Percentiles rank a stretch among this genome's conserved stretches.
Evolutionary conservation across 352 stramenopile species (phyloP).

Genomic region (Ophiocytium majus): DNA sequence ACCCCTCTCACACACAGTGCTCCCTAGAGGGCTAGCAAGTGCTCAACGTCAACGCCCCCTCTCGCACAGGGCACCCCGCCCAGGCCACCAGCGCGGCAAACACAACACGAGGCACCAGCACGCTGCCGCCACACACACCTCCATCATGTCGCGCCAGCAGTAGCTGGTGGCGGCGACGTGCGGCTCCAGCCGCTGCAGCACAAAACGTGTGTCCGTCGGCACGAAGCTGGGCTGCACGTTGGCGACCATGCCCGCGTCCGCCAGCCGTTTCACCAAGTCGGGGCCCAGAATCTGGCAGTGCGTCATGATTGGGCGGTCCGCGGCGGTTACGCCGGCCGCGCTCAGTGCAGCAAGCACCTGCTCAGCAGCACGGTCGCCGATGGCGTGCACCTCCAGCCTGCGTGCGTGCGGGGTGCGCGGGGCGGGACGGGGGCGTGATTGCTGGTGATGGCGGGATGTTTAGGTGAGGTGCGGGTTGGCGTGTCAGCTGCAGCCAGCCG

Average conservation of each 20-base stretch:
- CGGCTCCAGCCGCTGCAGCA: conserved; percentile 69
- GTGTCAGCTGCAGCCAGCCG: too few relatives aligned
- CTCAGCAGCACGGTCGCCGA: conserved; percentile 63
- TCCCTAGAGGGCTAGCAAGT: too few relatives aligned
- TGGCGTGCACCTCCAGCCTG: conserved; percentile 78
- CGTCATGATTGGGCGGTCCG: conserved; percentile 75
- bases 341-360: conserved; percentile 69
- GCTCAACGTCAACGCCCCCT: too few relatives aligned
- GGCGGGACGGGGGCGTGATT: neutral
- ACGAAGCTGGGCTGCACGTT: conserved; percentile 82
- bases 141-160: conserved; percentile 70
- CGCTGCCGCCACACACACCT: conserved; percentile 28
- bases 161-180: conserved; percentile 64
- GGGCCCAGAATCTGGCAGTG: conserved; percentile 75
- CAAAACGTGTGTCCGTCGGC: conserved; percentile 75
- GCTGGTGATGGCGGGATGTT: too few relatives aligned
- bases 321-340: conserved; percentile 60
- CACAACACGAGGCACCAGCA: too few relatives aligned
- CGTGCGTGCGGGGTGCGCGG: neutral
- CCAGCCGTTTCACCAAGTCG: conserved; percentile 73
- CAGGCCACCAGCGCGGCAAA: too few relatives aligned
- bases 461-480: too few relatives aligned
- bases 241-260: conserved; percentile 69
- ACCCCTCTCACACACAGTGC: too few relatives aligned
- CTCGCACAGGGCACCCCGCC: too few relatives aligned